These are phyloP conservation scores for Calonectria honghensis DNA, from an alignment of 2,329 filamentous ascomycete species.

Conservation along the genomic window DNA sequence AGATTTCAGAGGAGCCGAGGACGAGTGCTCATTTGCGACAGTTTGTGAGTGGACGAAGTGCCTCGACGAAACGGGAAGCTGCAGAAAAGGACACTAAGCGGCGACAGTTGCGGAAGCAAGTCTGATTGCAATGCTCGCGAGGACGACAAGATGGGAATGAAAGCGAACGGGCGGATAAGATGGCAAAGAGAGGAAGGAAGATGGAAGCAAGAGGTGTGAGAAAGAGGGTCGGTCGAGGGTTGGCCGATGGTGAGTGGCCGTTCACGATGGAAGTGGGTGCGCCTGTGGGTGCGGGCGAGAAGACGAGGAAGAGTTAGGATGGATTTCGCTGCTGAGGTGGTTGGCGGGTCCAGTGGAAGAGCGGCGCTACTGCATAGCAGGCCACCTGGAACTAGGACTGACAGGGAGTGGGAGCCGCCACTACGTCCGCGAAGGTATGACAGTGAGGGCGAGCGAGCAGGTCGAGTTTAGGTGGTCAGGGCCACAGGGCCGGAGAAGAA, in stretches of 20 bases:
- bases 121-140: slow-evolving; percentile 27
- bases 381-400: slow-evolving; percentile 24
- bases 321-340: slow-evolving; percentile 46
- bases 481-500: slow-evolving; percentile 4
- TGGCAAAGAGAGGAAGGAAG: slow-evolving; percentile 9
- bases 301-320: slow-evolving; percentile 36
- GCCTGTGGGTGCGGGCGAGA: slow-evolving; percentile 39
- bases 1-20: slow-evolving; percentile 37
- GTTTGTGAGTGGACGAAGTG: slow-evolving; percentile 33
- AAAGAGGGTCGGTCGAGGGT: slow-evolving; percentile 33
- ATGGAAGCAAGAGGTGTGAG: slow-evolving; percentile 33
- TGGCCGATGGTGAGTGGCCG: slow-evolving; percentile 45
- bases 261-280: slow-evolving; percentile 42
- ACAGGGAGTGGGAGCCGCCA: slow-evolving; percentile 21
- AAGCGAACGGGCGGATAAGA: slow-evolving; percentile 29
- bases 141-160: slow-evolving; percentile 23
- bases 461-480: slow-evolving; percentile 19
- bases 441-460: slow-evolving; percentile 21
- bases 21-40: slow-evolving; percentile 45
- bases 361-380: slow-evolving; percentile 1
- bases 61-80: slow-evolving; percentile 41
- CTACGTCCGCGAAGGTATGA: not conserved
- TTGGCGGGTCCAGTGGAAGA: slow-evolving; percentile 47
- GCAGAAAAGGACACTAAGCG: slow-evolving; percentile 29
- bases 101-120: slow-evolving; percentile 1